Evolutionary conservation across 495 filamentous ascomycete genomes (phyloP).

Genomic region (Podospora tetraspora): DNA sequence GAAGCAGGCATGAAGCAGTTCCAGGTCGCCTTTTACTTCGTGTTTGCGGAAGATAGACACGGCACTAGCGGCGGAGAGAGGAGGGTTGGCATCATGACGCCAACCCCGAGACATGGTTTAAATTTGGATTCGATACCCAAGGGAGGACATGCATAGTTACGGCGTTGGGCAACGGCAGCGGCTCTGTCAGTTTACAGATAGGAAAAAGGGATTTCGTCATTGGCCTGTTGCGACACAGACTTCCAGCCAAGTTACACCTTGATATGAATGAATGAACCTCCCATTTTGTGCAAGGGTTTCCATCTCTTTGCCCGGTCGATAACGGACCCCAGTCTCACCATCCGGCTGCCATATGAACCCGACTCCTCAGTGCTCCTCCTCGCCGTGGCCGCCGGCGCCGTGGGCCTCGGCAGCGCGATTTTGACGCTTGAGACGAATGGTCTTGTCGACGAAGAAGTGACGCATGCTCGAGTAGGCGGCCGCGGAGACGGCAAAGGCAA

Average conservation of each 20-base stretch:
- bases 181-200: constrained; percentile 15
- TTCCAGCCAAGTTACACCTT: not conserved
- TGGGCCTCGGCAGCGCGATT: constrained; percentile 39
- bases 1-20: constrained; percentile 57
- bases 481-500: constrained; percentile 59
- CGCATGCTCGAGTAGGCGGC: constrained; percentile 72
- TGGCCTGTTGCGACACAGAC: constrained; percentile 6
- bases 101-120: not conserved
- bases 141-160: constrained; percentile 35
- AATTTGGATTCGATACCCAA: constrained; percentile 4
- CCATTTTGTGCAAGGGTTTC: constrained; percentile 24
- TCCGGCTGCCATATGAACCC: constrained; percentile 5
- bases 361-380: constrained; percentile 30
- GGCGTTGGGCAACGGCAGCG: constrained; percentile 35
- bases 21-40: not conserved
- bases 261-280: constrained; percentile 9
- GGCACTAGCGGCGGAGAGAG: not conserved
- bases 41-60: not conserved
- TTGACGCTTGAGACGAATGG: constrained; percentile 68
- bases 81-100: not conserved
- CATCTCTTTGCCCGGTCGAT: constrained; percentile 8
- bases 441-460: constrained; percentile 86
- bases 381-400: constrained; percentile 12
- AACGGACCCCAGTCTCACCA: not conserved
- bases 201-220: constrained; percentile 11